Evolutionary conservation across 1,139 yeast genomes (phyloP), one percentile per base, ranked within the genome.

Genomic region (Martiniozyma asiatica): DNA sequence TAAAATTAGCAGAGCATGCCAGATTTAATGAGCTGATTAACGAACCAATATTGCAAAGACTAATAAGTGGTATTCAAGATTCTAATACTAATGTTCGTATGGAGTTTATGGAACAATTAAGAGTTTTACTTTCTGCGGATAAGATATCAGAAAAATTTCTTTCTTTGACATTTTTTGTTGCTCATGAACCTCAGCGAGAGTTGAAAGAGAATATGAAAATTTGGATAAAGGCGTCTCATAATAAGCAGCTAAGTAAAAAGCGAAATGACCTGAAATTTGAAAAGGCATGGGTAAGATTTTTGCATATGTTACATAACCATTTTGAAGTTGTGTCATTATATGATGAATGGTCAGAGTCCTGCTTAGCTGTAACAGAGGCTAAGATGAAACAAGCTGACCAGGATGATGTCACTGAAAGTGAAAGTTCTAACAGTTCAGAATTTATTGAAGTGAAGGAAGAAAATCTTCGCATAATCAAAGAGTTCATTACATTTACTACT

Each of bases 251-350:
- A 8, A 16, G 17, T 4, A 18, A 9, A 4, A 6, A 33, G 3
- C 26, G 24, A 15, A 51, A 44, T 19, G 45, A 51, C 10, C 57
- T 76, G 9, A 58, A 57, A 24, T 63, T 72, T 55, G 89, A 85
- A 50, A 68, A 68, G 39, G 61, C 76, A 2, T 61, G 81, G 33
- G 73, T 79, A 2, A 61, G 93, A 31, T 58, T 84, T 17, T 58
- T 85, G 13, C 82, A 80, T 48, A 63, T 73, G 37, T 55, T 84
- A 21, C 72, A 92, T 0, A 94, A 82, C 46, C 85, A 81, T 47
- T 76, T 76, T 7, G 81, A 76, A 43, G 73, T 73, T 35, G 43
- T 60, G 17, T 72, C 66, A 8, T 59, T 67, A 9, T 50, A 65
- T 25, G 43, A 39, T 5, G 40, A 39, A 10, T 50, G 65, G 26